Conservation (phyloP, 2,329 filamentous ascomycete genomes). For the Claviceps humidiphila region DNA sequence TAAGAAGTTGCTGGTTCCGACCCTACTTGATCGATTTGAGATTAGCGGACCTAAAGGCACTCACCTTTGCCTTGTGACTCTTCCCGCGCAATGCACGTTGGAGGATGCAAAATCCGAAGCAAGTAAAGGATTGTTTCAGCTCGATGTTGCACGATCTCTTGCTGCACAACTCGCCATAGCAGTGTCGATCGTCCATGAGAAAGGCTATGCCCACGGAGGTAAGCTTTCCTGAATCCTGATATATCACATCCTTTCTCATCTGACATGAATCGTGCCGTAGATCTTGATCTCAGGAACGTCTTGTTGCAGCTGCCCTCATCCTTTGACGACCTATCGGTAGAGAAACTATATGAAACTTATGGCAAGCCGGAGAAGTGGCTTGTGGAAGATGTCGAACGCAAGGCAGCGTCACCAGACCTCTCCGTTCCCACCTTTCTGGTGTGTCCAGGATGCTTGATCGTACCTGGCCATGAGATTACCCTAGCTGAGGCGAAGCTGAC, state of each 20-base stretch:
- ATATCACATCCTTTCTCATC: neutral
- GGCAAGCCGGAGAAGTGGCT: constrained; percentile 11
- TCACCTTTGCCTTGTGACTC: too few species aligned
- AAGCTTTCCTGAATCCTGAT: too few species aligned
- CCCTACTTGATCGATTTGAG: too few species aligned
- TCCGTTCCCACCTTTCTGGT: constrained; percentile 3
- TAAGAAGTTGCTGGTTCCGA: too few species aligned
- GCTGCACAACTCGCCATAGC: too few species aligned
- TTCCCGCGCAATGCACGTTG: too few species aligned
- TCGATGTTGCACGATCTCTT: too few species aligned
- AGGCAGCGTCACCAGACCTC: constrained; percentile 4
- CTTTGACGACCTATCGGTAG: constrained; percentile 11
- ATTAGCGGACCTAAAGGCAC: too few species aligned
- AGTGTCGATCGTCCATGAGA: too few species aligned
- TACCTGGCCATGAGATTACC: neutral
- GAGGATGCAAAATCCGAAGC: too few species aligned
- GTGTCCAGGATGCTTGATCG: neutral
- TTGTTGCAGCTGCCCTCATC: constrained; percentile 14
- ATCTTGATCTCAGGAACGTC: constrained; percentile 22
- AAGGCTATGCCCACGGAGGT: too few species aligned
- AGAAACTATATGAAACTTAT: constrained; percentile 13
- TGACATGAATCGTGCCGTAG: constrained; percentile 6
- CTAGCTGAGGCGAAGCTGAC: neutral
- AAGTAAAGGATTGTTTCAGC: too few species aligned
- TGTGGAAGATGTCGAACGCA: constrained; percentile 10